A percentile compares a stretch with the other conserved stretches of the same genome.
phyloP scores from a whole-genome alignment of 2,329 filamentous ascomycete species.

The Colletotrichum sp. region DNA sequence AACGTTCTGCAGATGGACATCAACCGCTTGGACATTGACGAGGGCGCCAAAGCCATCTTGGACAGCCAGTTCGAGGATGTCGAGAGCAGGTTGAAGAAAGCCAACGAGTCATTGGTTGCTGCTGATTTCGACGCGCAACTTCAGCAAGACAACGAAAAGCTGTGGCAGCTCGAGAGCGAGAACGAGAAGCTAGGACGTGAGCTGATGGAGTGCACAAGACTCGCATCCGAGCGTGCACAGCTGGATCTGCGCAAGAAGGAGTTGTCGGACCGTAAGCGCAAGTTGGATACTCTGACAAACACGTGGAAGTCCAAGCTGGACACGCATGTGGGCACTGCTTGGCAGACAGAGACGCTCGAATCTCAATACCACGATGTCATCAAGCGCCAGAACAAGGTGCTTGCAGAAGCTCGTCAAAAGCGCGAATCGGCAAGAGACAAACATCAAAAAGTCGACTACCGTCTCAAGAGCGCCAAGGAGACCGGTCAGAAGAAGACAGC shows the following conservation, averaged over 20 bases:
- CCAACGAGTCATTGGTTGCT: constrained; percentile 66
- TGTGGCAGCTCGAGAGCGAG: constrained; percentile 74
- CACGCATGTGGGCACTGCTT: constrained; percentile 66
- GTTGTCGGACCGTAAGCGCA: constrained; percentile 72
- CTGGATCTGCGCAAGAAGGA: constrained; percentile 86
- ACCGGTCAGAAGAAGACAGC: constrained; percentile 66
- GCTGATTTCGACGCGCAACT: constrained; percentile 76
- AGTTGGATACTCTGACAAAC: constrained; percentile 76
- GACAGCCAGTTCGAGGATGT: constrained; percentile 76
- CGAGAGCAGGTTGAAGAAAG: constrained; percentile 63
- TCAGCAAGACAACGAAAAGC: constrained; percentile 65
- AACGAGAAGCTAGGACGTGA: constrained; percentile 78
- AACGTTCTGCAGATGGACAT: constrained; percentile 69
- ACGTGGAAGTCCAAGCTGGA: constrained; percentile 77
- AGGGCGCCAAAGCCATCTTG: constrained; percentile 80
- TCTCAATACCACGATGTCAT: constrained; percentile 69
- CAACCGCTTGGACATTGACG: constrained; percentile 79
- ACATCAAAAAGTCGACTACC: constrained; percentile 77
- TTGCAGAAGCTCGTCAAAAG: constrained; percentile 70
- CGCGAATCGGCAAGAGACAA: constrained; percentile 76
- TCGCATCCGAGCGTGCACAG: constrained; percentile 82
- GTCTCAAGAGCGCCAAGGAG: constrained; percentile 69
- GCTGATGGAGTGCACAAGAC: constrained; percentile 79
- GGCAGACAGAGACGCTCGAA: constrained; percentile 75
- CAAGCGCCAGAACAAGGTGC: constrained; percentile 58